These are phyloP conservation scores for Suillus alpinus DNA, from an alignment of 768 basidiomycete genomes.

Conservation along the genomic window DNA sequence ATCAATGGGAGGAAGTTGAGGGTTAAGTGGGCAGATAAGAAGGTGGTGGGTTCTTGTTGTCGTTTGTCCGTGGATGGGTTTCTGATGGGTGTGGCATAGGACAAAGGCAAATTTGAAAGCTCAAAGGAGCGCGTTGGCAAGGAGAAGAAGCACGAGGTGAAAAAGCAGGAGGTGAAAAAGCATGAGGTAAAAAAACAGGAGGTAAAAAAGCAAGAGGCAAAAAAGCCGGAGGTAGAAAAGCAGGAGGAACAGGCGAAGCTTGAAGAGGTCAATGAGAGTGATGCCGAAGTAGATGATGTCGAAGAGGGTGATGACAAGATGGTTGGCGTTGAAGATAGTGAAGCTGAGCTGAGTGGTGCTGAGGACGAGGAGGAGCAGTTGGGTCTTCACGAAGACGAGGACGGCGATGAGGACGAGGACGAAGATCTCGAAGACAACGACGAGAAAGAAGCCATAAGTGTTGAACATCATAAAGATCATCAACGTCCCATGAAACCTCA, in stretches of 20 bases:
- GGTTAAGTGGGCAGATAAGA: slow-evolving; percentile 77
- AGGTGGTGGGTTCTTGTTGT: slow-evolving; percentile 42
- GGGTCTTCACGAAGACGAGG: slow-evolving; percentile 41
- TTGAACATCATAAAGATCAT: slow-evolving; percentile 28
- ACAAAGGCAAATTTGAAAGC: neutral
- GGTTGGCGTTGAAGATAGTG: slow-evolving; percentile 19
- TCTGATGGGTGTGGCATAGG: neutral
- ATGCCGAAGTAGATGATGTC: slow-evolving; percentile 24
- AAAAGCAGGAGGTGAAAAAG: slow-evolving; percentile 47
- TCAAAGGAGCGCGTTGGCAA: slow-evolving; percentile 45
- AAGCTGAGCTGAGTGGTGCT: slow-evolving; percentile 25
- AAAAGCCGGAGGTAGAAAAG: slow-evolving; percentile 34
- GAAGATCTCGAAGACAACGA: slow-evolving; percentile 28
- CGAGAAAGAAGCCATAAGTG: slow-evolving; percentile 23
- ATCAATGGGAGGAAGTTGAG: slow-evolving; percentile 70
- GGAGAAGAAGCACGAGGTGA: slow-evolving; percentile 67
- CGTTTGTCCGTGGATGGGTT: neutral
- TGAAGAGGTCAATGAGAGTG: slow-evolving; percentile 27
- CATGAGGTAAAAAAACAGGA: slow-evolving; percentile 20
- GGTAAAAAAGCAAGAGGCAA: slow-evolving; percentile 25
- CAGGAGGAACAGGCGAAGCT: slow-evolving; percentile 34
- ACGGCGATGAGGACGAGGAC: slow-evolving; percentile 38
- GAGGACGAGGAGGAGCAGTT: slow-evolving; percentile 41
- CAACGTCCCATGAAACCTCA: slow-evolving; percentile 57
- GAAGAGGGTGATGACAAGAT: slow-evolving; percentile 23